These are phyloP conservation scores for Penicillium glabrum DNA, from an alignment of 2,329 filamentous ascomycete species.

Conservation along the genomic window DNA sequence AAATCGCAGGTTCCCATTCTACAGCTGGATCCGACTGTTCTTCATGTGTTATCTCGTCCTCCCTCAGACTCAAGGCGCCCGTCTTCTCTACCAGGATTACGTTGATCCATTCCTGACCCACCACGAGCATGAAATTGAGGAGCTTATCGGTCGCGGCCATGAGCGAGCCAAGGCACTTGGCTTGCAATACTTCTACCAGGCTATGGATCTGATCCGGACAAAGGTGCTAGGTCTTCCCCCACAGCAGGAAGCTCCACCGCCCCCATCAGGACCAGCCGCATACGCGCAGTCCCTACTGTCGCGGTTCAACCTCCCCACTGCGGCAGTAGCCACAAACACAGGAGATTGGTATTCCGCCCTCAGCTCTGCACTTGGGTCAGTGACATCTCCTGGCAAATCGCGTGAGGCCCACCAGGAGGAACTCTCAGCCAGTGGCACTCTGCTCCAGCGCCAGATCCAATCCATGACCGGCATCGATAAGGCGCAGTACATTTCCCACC, in stretches of 20 bases:
- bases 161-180: constrained; percentile 75
- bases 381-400: constrained; percentile 46
- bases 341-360: constrained; percentile 77
- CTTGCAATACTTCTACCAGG: constrained; percentile 70
- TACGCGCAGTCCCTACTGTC: constrained; percentile 83
- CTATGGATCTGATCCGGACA: constrained; percentile 70
- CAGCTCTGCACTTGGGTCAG: constrained; percentile 68
- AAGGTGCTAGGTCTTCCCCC: constrained; percentile 77
- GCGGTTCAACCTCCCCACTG: constrained; percentile 78
- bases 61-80: constrained; percentile 94
- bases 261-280: constrained; percentile 38
- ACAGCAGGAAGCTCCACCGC: constrained; percentile 49
- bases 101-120: constrained; percentile 84
- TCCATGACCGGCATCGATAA: constrained; percentile 62
- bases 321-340: constrained; percentile 49
- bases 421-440: constrained; percentile 57
- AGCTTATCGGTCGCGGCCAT: constrained; percentile 80
- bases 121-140: constrained; percentile 86
- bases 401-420: constrained; percentile 48
- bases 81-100: constrained; percentile 78
- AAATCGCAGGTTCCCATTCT: constrained; percentile 76
- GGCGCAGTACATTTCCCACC: constrained; percentile 71
- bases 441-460: constrained; percentile 70
- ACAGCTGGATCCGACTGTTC: constrained; percentile 82
- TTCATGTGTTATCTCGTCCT: constrained; percentile 93